Evolutionary conservation across 257 asterid species (phyloP).

Genomic region (Nicotiana undulata): DNA sequence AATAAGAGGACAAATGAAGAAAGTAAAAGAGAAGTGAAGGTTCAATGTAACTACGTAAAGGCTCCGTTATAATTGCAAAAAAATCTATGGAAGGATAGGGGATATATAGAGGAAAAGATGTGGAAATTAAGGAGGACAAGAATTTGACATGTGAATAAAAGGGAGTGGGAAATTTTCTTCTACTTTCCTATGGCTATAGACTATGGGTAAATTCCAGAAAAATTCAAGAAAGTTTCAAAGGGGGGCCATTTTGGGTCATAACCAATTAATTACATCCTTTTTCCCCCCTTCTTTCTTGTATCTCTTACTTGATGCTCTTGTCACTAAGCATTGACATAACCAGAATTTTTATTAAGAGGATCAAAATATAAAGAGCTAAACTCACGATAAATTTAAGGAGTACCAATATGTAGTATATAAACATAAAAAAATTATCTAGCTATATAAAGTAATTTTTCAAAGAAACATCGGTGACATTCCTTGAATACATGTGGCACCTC

Average conservation of each 20-base stretch:
- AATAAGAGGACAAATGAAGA: background rate
- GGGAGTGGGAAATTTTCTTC: too few species aligned
- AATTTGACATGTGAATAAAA: background rate
- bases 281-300: background rate
- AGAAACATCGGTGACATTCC: too few species aligned
- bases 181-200: too few species aligned
- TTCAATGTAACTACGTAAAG: background rate
- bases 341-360: too few species aligned
- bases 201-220: background rate
- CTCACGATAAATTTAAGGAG: accelerated
- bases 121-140: constrained; percentile 3
- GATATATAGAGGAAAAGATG: constrained; percentile 16
- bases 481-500: too few species aligned
- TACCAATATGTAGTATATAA: too few species aligned
- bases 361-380: too few species aligned
- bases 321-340: too few species aligned
- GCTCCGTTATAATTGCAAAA: background rate
- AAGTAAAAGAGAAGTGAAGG: background rate
- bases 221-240: background rate
- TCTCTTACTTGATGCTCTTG: too few species aligned
- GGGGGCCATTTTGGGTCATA: background rate
- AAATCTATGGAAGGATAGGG: background rate
- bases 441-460: too few species aligned
- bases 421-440: too few species aligned
- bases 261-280: background rate